phyloP scores from a whole-genome alignment of 2,329 filamentous ascomycete species.

The Talaromyces pinophilus region DNA sequence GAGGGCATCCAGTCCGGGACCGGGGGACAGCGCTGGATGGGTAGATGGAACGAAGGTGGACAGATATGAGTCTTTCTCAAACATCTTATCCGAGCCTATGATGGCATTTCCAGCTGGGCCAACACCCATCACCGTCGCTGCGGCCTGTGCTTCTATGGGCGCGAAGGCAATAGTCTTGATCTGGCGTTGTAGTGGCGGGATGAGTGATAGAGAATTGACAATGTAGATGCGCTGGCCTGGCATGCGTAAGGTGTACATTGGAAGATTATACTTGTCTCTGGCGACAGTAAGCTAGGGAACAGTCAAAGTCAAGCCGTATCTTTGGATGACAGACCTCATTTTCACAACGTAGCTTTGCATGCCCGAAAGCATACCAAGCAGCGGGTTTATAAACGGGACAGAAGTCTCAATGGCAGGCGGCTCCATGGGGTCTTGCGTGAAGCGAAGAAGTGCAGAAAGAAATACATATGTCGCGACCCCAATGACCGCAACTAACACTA shows the following conservation, averaged over 20 bases:
- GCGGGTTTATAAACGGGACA: conserved; percentile 2
- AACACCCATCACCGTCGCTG: conserved; percentile 13
- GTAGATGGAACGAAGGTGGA: conserved; percentile 9
- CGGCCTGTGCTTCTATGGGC: conserved; percentile 10
- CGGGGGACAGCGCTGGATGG: conserved; percentile 9
- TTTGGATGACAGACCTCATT: conserved; percentile 6
- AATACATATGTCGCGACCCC: conserved; percentile 5
- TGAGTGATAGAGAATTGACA: conserved; percentile 3
- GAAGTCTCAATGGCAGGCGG: conserved; percentile 12
- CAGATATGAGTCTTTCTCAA: conserved; percentile 8
- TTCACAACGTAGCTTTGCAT: conserved; percentile 13
- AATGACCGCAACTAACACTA: neutral
- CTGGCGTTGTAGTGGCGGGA: conserved; percentile 7
- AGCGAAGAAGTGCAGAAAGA: conserved; percentile 9
- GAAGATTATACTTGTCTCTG: conserved; percentile 15
- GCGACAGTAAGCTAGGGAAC: no score
- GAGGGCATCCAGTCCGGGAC: conserved; percentile 10
- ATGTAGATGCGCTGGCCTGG: conserved; percentile 13
- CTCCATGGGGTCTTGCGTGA: conserved; percentile 10
- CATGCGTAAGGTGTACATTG: conserved; percentile 34
- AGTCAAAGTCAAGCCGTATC: no score
- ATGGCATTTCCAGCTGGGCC: conserved; percentile 12
- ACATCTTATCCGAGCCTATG: conserved; percentile 11
- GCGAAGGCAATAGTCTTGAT: conserved; percentile 13
- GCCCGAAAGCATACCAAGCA: conserved; percentile 8